Conservation (phyloP, 2,329 filamentous ascomycete species). For the Cytospora piceicola region DNA sequence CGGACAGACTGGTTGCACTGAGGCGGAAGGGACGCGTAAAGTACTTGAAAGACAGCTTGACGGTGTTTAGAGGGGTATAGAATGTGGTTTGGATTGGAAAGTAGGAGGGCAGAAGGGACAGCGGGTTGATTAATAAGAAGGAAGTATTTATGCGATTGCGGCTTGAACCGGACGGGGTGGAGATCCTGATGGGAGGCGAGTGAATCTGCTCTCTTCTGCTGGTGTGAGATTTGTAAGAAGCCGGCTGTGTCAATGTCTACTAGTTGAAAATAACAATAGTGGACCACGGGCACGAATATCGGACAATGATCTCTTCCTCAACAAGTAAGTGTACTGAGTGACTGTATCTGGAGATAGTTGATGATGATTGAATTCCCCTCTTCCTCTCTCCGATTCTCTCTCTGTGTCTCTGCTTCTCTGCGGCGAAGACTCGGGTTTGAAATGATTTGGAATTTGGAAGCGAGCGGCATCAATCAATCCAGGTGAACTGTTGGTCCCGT, state of each 20-base stretch:
- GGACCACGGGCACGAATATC: slow-evolving; percentile 8
- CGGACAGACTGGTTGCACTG: slow-evolving; percentile 71
- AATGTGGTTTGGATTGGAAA: neutral
- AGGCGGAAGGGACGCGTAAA: slow-evolving; percentile 78
- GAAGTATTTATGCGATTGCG: slow-evolving; percentile 7
- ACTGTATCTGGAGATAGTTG: no score
- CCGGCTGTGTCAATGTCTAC: neutral
- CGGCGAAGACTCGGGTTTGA: neutral
- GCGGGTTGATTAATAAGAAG: slow-evolving; percentile 1
- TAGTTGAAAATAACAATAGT: neutral
- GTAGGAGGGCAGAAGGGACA: neutral
- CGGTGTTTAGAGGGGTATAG: slow-evolving; percentile 36
- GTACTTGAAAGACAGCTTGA: slow-evolving; percentile 90
- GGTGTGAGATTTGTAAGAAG: neutral
- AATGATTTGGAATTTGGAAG: no score
- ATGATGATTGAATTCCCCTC: neutral
- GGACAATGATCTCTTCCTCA: neutral
- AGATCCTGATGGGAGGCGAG: neutral
- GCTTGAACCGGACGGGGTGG: neutral
- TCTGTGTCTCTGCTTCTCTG: no score
- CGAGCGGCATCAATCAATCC: no score
- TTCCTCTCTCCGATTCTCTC: no score
- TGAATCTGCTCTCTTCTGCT: no score
- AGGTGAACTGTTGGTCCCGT: no score
- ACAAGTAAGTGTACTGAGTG: no score